Percentiles rank a stretch among this genome's conserved stretches.
phyloP scores from a whole-genome alignment of 305 asterid genomes.

The Fraxinus platypoda region DNA sequence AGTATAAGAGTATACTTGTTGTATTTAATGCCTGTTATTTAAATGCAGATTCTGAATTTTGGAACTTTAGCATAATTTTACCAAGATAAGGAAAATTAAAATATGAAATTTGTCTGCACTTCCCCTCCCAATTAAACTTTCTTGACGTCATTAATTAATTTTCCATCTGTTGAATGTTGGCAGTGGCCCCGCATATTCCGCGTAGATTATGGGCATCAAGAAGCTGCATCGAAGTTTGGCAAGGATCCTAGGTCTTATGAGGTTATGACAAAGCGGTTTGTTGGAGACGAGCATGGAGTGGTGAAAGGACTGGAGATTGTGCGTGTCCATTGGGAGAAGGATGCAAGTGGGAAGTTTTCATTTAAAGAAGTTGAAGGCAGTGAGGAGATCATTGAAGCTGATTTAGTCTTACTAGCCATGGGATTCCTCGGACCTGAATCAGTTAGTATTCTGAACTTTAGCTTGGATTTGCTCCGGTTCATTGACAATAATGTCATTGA shows the following conservation, averaged over 20 bases:
- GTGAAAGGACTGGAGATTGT: conserved; percentile 86
- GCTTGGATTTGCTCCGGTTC: background rate
- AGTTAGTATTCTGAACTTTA: conserved; percentile 42
- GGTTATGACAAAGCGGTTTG: conserved; percentile 83
- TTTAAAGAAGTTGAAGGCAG: conserved; percentile 95
- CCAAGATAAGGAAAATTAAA: background rate
- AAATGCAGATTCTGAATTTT: background rate
- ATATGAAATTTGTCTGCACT: background rate
- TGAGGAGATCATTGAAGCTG: conserved; percentile 84
- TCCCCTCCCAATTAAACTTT: background rate
- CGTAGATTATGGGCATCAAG: conserved; percentile 95
- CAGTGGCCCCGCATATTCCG: conserved; percentile 99
- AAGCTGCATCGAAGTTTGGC: conserved; percentile 89
- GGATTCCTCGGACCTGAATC: conserved; percentile 99
- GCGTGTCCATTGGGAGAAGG: conserved; percentile 89
- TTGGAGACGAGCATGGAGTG: conserved; percentile 78
- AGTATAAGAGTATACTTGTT: background rate
- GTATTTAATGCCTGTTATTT: background rate
- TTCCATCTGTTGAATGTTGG: conserved; percentile 18
- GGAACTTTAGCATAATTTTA: background rate
- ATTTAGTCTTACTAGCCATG: conserved; percentile 89
- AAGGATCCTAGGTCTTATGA: conserved; percentile 91
- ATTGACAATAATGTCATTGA: background rate
- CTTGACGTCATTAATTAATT: background rate
- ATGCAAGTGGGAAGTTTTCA: conserved; percentile 74